Base-by-base conservation (phyloP, 257 asterid genomes). In the Misopates orontium region DNA sequence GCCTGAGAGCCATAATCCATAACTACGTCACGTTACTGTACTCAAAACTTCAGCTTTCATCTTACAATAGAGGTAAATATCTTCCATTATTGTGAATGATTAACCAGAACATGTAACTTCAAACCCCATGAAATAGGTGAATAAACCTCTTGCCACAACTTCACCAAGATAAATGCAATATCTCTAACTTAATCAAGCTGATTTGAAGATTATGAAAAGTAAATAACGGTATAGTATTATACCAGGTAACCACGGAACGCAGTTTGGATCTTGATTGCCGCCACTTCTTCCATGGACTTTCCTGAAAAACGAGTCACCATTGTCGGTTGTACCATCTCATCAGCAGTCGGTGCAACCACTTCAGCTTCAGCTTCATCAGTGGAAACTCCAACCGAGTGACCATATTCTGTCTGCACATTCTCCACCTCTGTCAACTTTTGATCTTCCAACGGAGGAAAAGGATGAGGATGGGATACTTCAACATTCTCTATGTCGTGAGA, bases 181-280 rank as follows among this genome's bases (percentile, higher is more conserved):
- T 36, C 11, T 9, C 42, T 36, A 36, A 5, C 42, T 36, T 28
- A 28, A 36, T 36, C 42, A 36, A 36, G 6, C 6, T 28, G 4
- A 28, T 28, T 28, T 28, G 6, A 28, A 2, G 36, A 28, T 28
- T 28, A 6, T 2, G 36, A 28, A 28, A 28, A 28, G 36, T 2
- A 28, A 28, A 28, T 36, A 36, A 36, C 42, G 1, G 42, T 36
- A 9, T 36, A 36, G 11, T 36, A 67, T 17, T 61, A 25, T 78
- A 94, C 99, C 90, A 80, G 60, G 74, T 90, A 80, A 73, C 99
- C 97, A 60, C 99, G 95, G 64, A 94, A 94, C 36, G 92, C 95
- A 9, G 93, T 90, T 77, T 94, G 99, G 73, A 90, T 83, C 77
- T 62, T 86, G 69, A 88, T 78, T 24, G 95, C 96, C 0, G 99